These are phyloP conservation scores for Calocybe gangraenosa DNA, from an alignment of 768 basidiomycete species.

Conservation along the genomic window DNA sequence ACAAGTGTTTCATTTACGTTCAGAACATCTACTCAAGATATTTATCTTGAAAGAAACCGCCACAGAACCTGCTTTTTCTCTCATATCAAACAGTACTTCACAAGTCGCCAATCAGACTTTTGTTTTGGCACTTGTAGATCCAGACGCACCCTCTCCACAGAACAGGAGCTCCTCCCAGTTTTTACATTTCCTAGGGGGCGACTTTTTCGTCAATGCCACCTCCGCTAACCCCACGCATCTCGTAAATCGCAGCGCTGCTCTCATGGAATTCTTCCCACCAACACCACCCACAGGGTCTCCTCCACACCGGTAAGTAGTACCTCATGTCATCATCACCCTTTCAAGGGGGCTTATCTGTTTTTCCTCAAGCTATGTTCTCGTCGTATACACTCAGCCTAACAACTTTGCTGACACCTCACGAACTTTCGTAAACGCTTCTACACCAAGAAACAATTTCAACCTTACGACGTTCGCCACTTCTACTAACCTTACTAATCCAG, in stretches of 20 bases:
- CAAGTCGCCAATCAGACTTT: conserved; percentile 23
- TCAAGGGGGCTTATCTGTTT: conserved; percentile 1
- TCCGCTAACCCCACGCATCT: conserved; percentile 23
- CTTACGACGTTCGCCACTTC: conserved; percentile 30
- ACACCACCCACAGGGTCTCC: conserved; percentile 36
- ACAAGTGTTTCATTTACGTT: neutral
- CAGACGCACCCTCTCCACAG: conserved; percentile 39
- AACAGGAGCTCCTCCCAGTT: conserved; percentile 31
- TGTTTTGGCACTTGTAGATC: conserved; percentile 38
- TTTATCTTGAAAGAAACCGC: conserved; percentile 25
- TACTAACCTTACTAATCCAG: conserved; percentile 28
- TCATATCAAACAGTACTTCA: conserved; percentile 22
- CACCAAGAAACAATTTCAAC: conserved; percentile 35
- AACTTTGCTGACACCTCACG: conserved; percentile 25
- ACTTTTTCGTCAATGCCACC: conserved; percentile 26
- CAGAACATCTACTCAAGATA: neutral
- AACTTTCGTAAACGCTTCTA: conserved; percentile 28
- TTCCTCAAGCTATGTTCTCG: conserved; percentile 28
- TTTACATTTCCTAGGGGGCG: conserved; percentile 37
- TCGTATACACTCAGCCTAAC: conserved; percentile 30
- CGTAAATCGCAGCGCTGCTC: conserved; percentile 32
- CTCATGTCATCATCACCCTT: conserved; percentile 9
- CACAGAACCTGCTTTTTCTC: conserved; percentile 27
- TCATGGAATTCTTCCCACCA: conserved; percentile 35
- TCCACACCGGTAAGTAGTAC: conserved; percentile 37